phyloP scores from a whole-genome alignment of 495 filamentous ascomycete genomes.

The Hypomontagnella monticulosa region DNA sequence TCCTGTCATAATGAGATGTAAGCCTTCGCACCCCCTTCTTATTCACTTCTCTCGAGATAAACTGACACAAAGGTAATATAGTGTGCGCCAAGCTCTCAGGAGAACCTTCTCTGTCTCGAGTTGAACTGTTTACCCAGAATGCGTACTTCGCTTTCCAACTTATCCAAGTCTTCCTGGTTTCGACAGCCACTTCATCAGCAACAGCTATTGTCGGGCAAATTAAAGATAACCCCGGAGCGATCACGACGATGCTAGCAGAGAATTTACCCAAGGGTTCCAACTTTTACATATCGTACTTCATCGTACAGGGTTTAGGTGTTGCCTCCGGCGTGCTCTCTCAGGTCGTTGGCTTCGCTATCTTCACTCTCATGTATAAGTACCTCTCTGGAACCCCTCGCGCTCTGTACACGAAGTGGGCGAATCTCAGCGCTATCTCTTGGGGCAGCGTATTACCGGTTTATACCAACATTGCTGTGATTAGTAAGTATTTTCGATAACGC shows the following conservation, averaged over 20 bases:
- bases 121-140: constrained; percentile 90
- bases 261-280: constrained; percentile 86
- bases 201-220: constrained; percentile 72
- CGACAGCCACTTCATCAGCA: constrained; percentile 81
- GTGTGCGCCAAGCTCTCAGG: constrained; percentile 81
- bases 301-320: constrained; percentile 90
- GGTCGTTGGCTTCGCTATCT: constrained; percentile 78
- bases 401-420: constrained; percentile 69
- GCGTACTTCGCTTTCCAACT: constrained; percentile 96
- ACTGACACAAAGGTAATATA: constrained; percentile 30
- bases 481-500: constrained; percentile 49
- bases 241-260: constrained; percentile 71
- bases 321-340: constrained; percentile 79
- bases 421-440: constrained; percentile 75
- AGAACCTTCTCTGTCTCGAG: constrained; percentile 75
- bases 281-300: constrained; percentile 95
- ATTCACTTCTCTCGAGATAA: neutral
- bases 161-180: constrained; percentile 91
- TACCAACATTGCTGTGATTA: constrained; percentile 87
- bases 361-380: constrained; percentile 77
- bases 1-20: constrained; percentile 78
- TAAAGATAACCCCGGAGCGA: constrained; percentile 66
- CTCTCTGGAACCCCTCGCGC: constrained; percentile 66
- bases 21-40: constrained; percentile 28
- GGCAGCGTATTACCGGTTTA: constrained; percentile 89